phyloP scores from a whole-genome alignment of 176 grass and related monocot genomes.

The Hordeum vulgare region DNA sequence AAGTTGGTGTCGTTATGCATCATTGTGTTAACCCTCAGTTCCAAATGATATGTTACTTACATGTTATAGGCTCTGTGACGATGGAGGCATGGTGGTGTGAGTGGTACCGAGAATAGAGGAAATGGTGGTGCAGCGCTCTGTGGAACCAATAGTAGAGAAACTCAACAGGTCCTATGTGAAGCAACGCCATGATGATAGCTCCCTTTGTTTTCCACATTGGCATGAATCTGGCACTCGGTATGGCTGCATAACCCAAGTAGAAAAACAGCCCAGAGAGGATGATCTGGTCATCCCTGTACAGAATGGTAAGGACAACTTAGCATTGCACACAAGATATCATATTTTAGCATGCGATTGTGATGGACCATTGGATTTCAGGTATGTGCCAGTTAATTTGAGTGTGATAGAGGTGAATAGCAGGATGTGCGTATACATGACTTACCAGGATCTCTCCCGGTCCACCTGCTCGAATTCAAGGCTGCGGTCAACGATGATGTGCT shows the following conservation, averaged over 20 bases:
- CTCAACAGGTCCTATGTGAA: constrained; percentile 64
- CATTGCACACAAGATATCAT: not conserved
- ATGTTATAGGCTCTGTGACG: constrained; percentile 86
- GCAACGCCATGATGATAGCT: constrained; percentile 33
- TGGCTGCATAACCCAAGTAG: constrained; percentile 32
- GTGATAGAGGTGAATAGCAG: not conserved
- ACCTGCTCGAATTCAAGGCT: constrained; percentile 86
- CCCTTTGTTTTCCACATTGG: constrained; percentile 67
- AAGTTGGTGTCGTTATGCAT: not conserved
- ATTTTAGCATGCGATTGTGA: not conserved
- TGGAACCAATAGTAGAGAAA: constrained; percentile 98
- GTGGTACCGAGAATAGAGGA: constrained; percentile 80
- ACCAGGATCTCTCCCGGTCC: constrained; percentile 81
- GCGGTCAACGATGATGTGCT: constrained; percentile 68
- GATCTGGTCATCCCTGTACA: constrained; percentile 86
- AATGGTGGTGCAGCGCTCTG: constrained; percentile 85
- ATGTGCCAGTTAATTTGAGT: not conserved
- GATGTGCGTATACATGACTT: not conserved
- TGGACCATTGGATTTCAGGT: not conserved
- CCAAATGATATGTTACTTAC: constrained; percentile 30
- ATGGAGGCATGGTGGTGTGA: constrained; percentile 83
- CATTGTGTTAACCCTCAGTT: not conserved
- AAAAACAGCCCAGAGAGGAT: constrained; percentile 50
- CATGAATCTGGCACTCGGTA: constrained; percentile 18
- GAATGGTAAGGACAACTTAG: not conserved